Evolutionary conservation across 345 rosid genomes (phyloP).

Genomic region (Brassica incana): DNA sequence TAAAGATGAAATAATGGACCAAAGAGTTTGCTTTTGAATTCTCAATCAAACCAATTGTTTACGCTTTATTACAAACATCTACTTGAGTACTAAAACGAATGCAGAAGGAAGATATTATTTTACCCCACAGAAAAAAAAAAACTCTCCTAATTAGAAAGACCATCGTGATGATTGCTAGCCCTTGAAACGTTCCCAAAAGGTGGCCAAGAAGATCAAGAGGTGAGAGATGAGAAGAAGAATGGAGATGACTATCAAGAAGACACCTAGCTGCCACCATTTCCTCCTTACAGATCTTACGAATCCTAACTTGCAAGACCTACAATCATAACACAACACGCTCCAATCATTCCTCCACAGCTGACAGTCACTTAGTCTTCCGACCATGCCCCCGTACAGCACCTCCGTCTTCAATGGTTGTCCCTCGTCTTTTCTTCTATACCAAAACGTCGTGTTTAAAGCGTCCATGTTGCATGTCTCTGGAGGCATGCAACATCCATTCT

Average conservation of each 20-base stretch:
- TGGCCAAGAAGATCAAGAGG: slow-evolving; percentile 53
- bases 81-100: slow-evolving; percentile 22
- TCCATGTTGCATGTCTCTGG: slow-evolving; percentile 60
- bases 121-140: slow-evolving; percentile 9
- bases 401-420: slow-evolving; percentile 13
- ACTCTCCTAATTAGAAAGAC: slow-evolving; percentile 21
- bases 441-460: slow-evolving; percentile 58
- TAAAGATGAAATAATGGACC: not conserved
- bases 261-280: slow-evolving; percentile 78
- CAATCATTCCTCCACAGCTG: slow-evolving; percentile 54
- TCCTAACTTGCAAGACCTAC: slow-evolving; percentile 60
- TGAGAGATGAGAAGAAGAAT: slow-evolving; percentile 60
- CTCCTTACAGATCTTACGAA: slow-evolving; percentile 45
- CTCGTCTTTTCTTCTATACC: slow-evolving; percentile 46
- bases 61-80: slow-evolving; percentile 26
- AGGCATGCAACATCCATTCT: slow-evolving; percentile 86
- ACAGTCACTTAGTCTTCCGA: slow-evolving; percentile 46
- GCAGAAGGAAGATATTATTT: slow-evolving; percentile 29
- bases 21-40: not conserved
- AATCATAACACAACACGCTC: slow-evolving; percentile 55
- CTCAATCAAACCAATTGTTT: slow-evolving; percentile 13
- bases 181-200: slow-evolving; percentile 52
- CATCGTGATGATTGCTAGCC: slow-evolving; percentile 1
- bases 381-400: slow-evolving; percentile 23
- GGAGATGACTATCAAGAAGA: slow-evolving; percentile 56